These are phyloP conservation scores for Truncatella angustata DNA, from an alignment of 2,329 filamentous ascomycete genomes.

Conservation along the genomic window DNA sequence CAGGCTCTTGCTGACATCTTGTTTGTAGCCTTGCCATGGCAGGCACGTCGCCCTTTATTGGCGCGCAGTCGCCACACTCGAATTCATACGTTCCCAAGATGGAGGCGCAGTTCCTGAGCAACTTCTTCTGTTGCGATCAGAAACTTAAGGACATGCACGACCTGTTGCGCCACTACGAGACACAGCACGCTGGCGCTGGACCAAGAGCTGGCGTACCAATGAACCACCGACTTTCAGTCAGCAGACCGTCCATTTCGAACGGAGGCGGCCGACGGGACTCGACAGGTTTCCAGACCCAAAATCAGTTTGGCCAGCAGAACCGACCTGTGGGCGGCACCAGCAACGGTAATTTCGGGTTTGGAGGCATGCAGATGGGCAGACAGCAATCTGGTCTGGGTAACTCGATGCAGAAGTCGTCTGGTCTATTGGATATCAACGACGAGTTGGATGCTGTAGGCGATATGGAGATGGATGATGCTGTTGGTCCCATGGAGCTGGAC, in stretches of 20 bases:
- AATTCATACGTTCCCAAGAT: conserved; percentile 95
- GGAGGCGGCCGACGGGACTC: conserved; percentile 25
- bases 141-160: conserved; percentile 91
- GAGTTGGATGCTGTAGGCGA: conserved; percentile 87
- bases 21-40: conserved; percentile 82
- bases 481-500: conserved; percentile 64
- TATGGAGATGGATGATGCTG: conserved; percentile 93
- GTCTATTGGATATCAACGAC: conserved; percentile 47
- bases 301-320: conserved; percentile 26
- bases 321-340: conserved; percentile 18
- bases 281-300: conserved; percentile 24
- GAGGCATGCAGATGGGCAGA: conserved; percentile 39
- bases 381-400: conserved; percentile 24
- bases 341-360: conserved; percentile 22
- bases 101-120: conserved; percentile 96
- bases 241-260: conserved; percentile 21
- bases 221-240: conserved; percentile 29
- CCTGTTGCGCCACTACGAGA: conserved; percentile 93
- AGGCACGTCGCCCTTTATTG: conserved; percentile 86
- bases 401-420: conserved; percentile 38
- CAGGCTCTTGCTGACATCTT: conserved; percentile 1
- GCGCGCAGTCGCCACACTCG: conserved; percentile 85
- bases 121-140: conserved; percentile 92
- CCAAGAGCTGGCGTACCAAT: conserved; percentile 26
- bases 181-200: conserved; percentile 72